A percentile compares a stretch with the other conserved stretches of the same genome.
Conservation (phyloP, 2,329 filamentous ascomycete species). For the Sphaerulina populicola region DNA sequence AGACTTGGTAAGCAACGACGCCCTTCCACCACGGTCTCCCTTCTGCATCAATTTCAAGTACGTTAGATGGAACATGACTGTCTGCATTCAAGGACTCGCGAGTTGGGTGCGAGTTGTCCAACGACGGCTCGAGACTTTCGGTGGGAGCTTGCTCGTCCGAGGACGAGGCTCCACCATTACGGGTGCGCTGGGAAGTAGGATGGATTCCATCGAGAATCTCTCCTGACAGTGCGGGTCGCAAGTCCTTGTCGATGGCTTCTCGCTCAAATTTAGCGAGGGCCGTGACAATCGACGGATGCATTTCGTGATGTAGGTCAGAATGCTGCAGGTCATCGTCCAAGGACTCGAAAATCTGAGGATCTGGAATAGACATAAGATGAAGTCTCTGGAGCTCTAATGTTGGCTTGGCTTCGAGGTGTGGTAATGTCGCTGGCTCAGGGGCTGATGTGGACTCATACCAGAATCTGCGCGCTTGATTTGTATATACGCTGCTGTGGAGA, state of each 20-base stretch:
- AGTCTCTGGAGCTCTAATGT: background rate
- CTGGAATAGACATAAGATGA: background rate
- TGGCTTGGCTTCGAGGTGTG: background rate
- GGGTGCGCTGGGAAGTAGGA: background rate
- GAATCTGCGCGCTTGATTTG: background rate
- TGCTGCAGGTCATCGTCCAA: too few relatives aligned
- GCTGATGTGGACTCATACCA: background rate
- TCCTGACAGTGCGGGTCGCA: background rate
- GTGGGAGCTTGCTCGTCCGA: background rate
- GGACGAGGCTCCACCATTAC: background rate
- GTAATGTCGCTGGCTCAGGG: background rate
- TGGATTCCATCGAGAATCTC: background rate
- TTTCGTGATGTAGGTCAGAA: background rate
- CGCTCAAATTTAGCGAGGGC: background rate
- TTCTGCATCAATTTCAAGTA: slow-evolving; percentile 4
- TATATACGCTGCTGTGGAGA: background rate
- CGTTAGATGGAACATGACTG: background rate
- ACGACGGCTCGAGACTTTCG: background rate
- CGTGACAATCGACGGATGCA: background rate
- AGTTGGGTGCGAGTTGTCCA: background rate
- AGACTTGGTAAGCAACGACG: slow-evolving; percentile 40
- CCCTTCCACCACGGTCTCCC: slow-evolving; percentile 40
- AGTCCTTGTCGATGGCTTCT: background rate
- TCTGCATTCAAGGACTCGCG: background rate
- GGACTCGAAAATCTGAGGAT: background rate